A percentile compares a stretch with the other conserved stretches of the same genome.
phyloP scores from a whole-genome alignment of 2,329 filamentous ascomycete species.

The Pseudopithomyces chartarum region DNA sequence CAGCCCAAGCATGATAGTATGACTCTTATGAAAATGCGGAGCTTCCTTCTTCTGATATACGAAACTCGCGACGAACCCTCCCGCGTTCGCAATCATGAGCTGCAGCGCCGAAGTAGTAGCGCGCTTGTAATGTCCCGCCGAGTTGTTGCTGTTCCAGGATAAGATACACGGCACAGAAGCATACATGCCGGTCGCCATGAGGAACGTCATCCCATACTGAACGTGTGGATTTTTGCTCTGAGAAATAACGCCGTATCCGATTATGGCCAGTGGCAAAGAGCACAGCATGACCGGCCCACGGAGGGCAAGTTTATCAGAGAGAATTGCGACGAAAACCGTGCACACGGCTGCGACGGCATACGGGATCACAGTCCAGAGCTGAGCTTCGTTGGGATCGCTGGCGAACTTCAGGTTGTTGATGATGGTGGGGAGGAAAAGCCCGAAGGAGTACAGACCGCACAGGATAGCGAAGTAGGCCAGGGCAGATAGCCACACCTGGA shows the following conservation, averaged over 20 bases:
- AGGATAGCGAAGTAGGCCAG: slow-evolving; percentile 64
- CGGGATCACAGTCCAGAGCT: slow-evolving; percentile 68
- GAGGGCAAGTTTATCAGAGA: slow-evolving; percentile 65
- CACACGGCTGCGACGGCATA: slow-evolving; percentile 65
- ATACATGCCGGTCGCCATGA: slow-evolving; percentile 70
- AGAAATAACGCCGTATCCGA: slow-evolving; percentile 68
- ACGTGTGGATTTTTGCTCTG: slow-evolving; percentile 57
- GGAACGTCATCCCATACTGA: slow-evolving; percentile 69
- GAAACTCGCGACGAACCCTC: slow-evolving; percentile 70
- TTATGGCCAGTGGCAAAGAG: slow-evolving; percentile 67
- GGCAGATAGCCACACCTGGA: slow-evolving; percentile 68
- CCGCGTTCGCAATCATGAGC: slow-evolving; percentile 68
- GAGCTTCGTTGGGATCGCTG: slow-evolving; percentile 60
- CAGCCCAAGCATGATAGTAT: slow-evolving; percentile 65
- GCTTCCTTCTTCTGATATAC: slow-evolving; percentile 63
- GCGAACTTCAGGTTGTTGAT: slow-evolving; percentile 62
- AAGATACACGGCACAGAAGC: slow-evolving; percentile 66
- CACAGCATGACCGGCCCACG: slow-evolving; percentile 67
- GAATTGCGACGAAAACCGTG: slow-evolving; percentile 57
- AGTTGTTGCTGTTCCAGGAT: slow-evolving; percentile 71
- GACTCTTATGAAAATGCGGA: slow-evolving; percentile 64
- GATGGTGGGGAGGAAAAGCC: slow-evolving; percentile 70
- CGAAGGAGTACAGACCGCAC: slow-evolving; percentile 66
- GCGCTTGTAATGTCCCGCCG: slow-evolving; percentile 71
- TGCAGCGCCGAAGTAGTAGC: slow-evolving; percentile 70